Conservation (phyloP, 169 alveolate species). For the Plasmodium inui region DNA sequence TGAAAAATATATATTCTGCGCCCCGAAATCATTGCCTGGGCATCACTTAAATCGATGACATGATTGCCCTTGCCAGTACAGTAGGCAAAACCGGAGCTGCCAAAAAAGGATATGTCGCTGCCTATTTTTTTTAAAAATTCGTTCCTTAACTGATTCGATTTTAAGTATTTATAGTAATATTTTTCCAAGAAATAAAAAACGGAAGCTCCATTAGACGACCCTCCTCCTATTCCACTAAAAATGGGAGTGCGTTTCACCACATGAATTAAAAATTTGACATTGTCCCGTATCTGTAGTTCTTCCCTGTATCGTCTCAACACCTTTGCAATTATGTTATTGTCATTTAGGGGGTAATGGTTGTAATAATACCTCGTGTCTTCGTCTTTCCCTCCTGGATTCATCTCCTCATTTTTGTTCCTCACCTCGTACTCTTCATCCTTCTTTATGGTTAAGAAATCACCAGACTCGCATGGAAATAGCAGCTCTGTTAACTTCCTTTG, state of each 20-base stretch:
- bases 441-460: conserved; percentile 42
- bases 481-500: conserved; percentile 21
- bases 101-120: conserved; percentile 81
- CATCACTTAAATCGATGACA: conserved; percentile 24
- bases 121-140: conserved; percentile 75
- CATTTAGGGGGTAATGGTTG: conserved; percentile 54
- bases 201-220: conserved; percentile 84
- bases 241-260: conserved; percentile 77
- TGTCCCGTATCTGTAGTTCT: conserved; percentile 38
- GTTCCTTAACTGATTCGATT: conserved; percentile 10
- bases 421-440: conserved; percentile 1
- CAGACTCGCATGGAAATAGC: conserved; percentile 42
- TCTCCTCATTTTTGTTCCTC: not conserved
- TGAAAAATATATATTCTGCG: conserved; percentile 48
- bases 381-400: not conserved
- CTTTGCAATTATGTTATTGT: conserved; percentile 59
- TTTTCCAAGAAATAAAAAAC: conserved; percentile 74
- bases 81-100: conserved; percentile 72
- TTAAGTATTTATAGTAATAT: conserved; percentile 29
- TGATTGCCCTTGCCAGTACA: conserved; percentile 64
- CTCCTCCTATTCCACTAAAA: conserved; percentile 87
- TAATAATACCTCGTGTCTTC: not conserved
- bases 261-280: conserved; percentile 77
- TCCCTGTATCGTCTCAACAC: conserved; percentile 62
- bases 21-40: conserved; percentile 16